Conservation (phyloP, 73 alveolate species). For the Paramecium sexaurelia region DNA sequence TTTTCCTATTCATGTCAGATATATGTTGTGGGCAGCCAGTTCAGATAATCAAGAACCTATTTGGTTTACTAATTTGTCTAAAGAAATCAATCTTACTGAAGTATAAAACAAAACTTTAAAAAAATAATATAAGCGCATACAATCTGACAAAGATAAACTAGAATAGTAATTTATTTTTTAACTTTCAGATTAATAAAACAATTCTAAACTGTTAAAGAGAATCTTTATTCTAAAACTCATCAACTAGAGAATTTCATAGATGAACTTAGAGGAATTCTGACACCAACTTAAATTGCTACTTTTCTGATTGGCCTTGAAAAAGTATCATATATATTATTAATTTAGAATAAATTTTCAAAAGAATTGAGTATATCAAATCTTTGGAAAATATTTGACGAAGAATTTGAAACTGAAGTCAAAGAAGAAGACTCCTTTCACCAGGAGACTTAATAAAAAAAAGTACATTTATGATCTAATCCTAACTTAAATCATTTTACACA, state of each 20-base stretch:
- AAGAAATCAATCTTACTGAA: conserved; percentile 34
- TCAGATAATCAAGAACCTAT: conserved; percentile 28
- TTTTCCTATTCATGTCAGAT: conserved; percentile 51
- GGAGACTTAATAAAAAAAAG: neutral
- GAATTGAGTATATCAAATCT: conserved; percentile 44
- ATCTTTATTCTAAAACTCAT: conserved; percentile 5
- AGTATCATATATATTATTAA: neutral
- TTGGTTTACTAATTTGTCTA: conserved; percentile 34
- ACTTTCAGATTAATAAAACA: conserved; percentile 4
- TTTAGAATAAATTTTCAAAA: conserved; percentile 55
- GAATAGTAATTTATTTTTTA: conserved; percentile 32
- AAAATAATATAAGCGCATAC: conserved; percentile 20
- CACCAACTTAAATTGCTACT: conserved; percentile 50
- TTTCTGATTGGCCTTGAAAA: conserved; percentile 51
- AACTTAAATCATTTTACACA: neutral
- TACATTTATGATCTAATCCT: conserved; percentile 13
- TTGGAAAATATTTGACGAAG: conserved; percentile 47
- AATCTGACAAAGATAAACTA: conserved; percentile 31
- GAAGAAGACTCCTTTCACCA: conserved; percentile 1
- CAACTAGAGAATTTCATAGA: conserved; percentile 49
- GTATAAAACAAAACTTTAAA: conserved; percentile 6
- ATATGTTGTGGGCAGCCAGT: conserved; percentile 44
- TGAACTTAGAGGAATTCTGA: conserved; percentile 22
- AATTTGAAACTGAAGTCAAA: conserved; percentile 31
- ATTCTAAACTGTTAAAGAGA: conserved; percentile 28